Percentiles rank a stretch among this genome's conserved stretches.
Conservation (phyloP, 306 rosid genomes). For the Rosa lucieae region DNA sequence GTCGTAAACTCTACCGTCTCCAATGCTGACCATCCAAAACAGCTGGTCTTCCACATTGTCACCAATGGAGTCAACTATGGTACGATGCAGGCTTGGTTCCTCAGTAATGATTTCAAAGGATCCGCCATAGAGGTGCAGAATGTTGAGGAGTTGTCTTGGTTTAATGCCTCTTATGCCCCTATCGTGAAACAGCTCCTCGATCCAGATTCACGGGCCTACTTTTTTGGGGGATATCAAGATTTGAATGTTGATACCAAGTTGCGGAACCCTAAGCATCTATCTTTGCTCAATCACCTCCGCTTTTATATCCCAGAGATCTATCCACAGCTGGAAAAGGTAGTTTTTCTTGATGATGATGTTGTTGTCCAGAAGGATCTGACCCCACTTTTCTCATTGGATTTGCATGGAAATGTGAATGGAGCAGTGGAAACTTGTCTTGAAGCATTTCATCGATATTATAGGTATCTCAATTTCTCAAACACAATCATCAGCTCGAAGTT, state of each 20-base stretch:
- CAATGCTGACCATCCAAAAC: conserved; percentile 95
- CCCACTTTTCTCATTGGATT: conserved; percentile 85
- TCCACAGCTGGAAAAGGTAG: conserved; percentile 96
- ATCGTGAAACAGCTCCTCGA: conserved; percentile 62
- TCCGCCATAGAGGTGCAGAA: conserved; percentile 88
- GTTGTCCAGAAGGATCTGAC: conserved; percentile 97
- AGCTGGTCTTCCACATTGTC: conserved; percentile 90
- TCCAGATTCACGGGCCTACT: conserved; percentile 57
- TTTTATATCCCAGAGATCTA: conserved; percentile 95
- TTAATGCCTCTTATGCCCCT: conserved; percentile 85
- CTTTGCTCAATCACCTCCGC: conserved; percentile 84
- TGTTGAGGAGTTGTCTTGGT: conserved; percentile 79
- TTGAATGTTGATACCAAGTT: conserved; percentile 59
- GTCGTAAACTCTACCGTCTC: conserved; percentile 87
- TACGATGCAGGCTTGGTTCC: conserved; percentile 91
- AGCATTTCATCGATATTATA: conserved; percentile 91
- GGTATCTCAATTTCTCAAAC: conserved; percentile 90
- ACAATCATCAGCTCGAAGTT: conserved; percentile 82
- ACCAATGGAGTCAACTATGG: conserved; percentile 78
- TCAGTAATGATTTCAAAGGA: conserved; percentile 74
- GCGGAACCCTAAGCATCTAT: conserved; percentile 64
- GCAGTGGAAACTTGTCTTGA: conserved; percentile 99
- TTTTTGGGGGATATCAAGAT: conserved; percentile 67
- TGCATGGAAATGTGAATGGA: conserved; percentile 97
- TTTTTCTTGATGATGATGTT: conserved; percentile 94